Base-by-base conservation (phyloP, 257 asterid genomes). In the Eustoma russellianum region DNA sequence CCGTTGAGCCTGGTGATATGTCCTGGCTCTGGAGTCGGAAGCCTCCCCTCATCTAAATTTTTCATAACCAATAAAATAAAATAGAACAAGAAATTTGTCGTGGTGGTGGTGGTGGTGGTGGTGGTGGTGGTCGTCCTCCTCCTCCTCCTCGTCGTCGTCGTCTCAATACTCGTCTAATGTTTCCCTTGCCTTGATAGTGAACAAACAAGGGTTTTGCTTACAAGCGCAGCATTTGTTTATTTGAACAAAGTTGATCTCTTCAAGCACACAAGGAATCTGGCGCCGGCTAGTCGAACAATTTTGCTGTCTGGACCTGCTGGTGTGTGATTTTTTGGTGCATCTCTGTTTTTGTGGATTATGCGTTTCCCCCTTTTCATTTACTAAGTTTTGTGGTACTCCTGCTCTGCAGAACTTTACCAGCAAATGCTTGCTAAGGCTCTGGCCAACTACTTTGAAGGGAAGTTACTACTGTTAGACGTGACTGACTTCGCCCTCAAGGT, bases 231-330 rank as follows among this genome's bases (percentile, higher is more conserved):
- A 47, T 88, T 74, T 82, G 75, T 84, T 59, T 82, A 79, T 70
- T 71, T 88, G 77, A 83, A 70, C 66, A 70, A 73, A 61, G 70
- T 62, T 9, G 85, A 78, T 53, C 59, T 74, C 58, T 65, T 70
- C 57, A 76, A 71, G 69, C 84, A 84, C 70, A 82, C 83, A 11
- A 70, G 93, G 55, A 88, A 84, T 15, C 89, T 88, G n/a, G 68
- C 96, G 55, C 94, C 94, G 17, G 96, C 94, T 40, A 84, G 94
- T 67, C 83, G 80, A 62, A 74, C 88, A 66, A 83, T 88, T 50
- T 72, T 84, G 79, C 82, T 88, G 48, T 88, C 96, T 57, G 96
- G 96, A 41, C 85, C 94, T 18, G 81, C 82, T 50, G 96, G 94
- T 87, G 55, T 13, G 70, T 63, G 44, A 38, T 65, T 57, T 52